A percentile compares a stretch with the other conserved stretches of the same genome.
phyloP scores from a whole-genome alignment of 768 basidiomycete species.

The Russula olivacea region DNA sequence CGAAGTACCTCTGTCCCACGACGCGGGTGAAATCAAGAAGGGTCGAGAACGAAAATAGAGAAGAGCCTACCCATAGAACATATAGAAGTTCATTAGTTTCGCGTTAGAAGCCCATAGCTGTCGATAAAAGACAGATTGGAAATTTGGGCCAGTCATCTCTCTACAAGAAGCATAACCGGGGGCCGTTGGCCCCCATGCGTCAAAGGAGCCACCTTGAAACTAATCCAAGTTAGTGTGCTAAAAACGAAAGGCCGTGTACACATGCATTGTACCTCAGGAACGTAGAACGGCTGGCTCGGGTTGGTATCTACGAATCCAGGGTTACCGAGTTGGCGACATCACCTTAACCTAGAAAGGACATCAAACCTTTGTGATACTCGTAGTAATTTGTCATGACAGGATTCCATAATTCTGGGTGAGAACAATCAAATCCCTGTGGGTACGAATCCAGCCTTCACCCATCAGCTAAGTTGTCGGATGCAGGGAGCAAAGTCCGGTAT shows the following conservation, averaged over 20 bases:
- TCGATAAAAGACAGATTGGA: conserved; percentile 74
- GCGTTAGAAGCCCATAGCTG: conserved; percentile 76
- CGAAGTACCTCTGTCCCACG: conserved; percentile 59
- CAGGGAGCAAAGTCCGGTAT: not conserved
- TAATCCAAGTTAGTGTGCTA: conserved; percentile 27
- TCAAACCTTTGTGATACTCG: conserved; percentile 47
- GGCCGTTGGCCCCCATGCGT: conserved; percentile 73
- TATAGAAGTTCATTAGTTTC: conserved; percentile 79
- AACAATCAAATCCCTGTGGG: conserved; percentile 78
- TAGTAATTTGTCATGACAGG: conserved; percentile 60
- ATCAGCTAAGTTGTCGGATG: not conserved
- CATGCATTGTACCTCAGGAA: conserved; percentile 50
- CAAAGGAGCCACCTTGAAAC: conserved; percentile 73
- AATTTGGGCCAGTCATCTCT: conserved; percentile 62
- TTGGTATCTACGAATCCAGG: conserved; percentile 30
- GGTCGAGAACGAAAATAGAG: not conserved
- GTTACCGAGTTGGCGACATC: not conserved
- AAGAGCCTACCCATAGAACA: conserved; percentile 62
- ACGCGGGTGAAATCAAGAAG: not conserved
- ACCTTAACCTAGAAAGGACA: not conserved
- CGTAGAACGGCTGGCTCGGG: conserved; percentile 57
- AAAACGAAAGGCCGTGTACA: not conserved
- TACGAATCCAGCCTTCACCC: conserved; percentile 46
- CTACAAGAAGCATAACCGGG: conserved; percentile 66
- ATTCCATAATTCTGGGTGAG: conserved; percentile 60